phyloP scores from a whole-genome alignment of 805 yeast genomes.

The Cyberlindnera mississippiensis region DNA sequence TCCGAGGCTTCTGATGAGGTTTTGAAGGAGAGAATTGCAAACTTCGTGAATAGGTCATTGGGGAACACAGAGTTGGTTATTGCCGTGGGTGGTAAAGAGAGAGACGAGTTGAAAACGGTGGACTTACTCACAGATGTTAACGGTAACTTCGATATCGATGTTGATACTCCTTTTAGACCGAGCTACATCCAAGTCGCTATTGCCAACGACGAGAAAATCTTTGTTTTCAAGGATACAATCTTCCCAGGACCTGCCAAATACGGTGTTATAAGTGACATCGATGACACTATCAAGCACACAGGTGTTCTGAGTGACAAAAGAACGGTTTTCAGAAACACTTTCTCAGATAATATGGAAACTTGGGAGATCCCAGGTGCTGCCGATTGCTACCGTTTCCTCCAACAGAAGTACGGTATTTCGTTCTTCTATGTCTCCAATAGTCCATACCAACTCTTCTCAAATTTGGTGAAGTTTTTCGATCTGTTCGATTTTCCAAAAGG shows the following conservation, averaged over 20 bases:
- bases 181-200: constrained; percentile 50
- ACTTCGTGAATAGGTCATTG: constrained; percentile 65
- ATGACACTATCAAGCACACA: constrained; percentile 87
- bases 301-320: constrained; percentile 89
- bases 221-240: constrained; percentile 42
- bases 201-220: constrained; percentile 42
- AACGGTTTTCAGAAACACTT: constrained; percentile 72
- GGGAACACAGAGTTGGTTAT: constrained; percentile 52
- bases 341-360: constrained; percentile 59
- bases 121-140: constrained; percentile 51
- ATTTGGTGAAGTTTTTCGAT: constrained; percentile 46
- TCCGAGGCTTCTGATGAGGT: constrained; percentile 40
- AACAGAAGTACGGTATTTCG: constrained; percentile 39
- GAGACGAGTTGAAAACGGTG: constrained; percentile 29
- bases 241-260: constrained; percentile 47
- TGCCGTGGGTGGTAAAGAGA: constrained; percentile 49
- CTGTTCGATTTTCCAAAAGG: constrained; percentile 65
- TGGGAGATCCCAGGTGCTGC: constrained; percentile 75
- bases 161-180: constrained; percentile 60
- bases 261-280: constrained; percentile 85
- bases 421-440: constrained; percentile 94
- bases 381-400: constrained; percentile 61
- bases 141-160: constrained; percentile 59
- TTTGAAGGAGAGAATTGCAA: constrained; percentile 61
- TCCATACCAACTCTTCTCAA: constrained; percentile 78